Conservation (phyloP, 2,329 filamentous ascomycete genomes). For the Cladosporium sp. region DNA sequence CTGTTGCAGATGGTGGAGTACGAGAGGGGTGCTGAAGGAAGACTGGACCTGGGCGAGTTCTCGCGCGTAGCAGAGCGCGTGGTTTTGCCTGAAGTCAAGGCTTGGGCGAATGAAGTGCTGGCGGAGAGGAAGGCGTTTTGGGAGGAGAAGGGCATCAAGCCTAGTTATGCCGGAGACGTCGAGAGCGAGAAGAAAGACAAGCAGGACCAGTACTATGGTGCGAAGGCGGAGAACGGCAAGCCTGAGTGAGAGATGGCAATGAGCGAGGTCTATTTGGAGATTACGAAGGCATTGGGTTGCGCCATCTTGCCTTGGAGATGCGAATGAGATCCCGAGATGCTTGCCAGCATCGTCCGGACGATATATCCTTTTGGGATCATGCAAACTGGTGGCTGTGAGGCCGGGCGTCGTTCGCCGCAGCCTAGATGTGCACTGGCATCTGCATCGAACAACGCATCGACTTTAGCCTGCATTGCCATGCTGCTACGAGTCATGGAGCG, state of each 20-base stretch:
- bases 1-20: constrained; percentile 96
- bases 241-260: neutral
- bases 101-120: constrained; percentile 74
- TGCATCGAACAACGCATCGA: neutral
- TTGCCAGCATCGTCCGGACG: no score
- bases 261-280: neutral
- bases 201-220: constrained; percentile 35
- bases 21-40: constrained; percentile 65
- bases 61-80: constrained; percentile 71
- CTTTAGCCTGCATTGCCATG: neutral
- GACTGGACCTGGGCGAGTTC: constrained; percentile 80
- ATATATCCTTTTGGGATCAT: no score
- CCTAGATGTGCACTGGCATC: neutral
- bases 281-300: neutral
- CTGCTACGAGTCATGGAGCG: neutral
- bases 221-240: neutral
- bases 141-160: constrained; percentile 39
- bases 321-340: no score
- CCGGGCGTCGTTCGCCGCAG: no score
- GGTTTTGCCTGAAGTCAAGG: constrained; percentile 69
- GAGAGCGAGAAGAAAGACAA: constrained; percentile 25
- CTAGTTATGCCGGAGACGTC: constrained; percentile 22
- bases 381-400: no score
- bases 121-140: constrained; percentile 72
- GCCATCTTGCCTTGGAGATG: no score